Percentiles rank a stretch among this genome's conserved stretches.
phyloP scores from a whole-genome alignment of 495 filamentous ascomycete species.

The Melanomma pulvis-pyrius region DNA sequence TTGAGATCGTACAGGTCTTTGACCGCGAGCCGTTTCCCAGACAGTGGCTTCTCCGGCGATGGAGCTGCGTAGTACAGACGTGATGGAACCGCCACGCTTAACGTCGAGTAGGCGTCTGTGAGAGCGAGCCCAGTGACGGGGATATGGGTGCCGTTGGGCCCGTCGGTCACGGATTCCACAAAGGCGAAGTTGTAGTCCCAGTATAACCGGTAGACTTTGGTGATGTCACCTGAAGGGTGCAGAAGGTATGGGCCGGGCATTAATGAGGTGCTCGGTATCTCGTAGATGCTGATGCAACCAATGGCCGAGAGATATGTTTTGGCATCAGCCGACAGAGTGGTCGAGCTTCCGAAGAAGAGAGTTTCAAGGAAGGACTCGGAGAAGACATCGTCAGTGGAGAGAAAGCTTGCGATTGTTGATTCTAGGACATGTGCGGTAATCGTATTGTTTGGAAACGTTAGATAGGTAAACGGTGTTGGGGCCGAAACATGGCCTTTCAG shows the following conservation, averaged over 20 bases:
- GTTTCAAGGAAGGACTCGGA: no score
- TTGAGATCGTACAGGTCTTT: conserved; percentile 10
- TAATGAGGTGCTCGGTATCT: not conserved
- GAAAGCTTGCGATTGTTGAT: no score
- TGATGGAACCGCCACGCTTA: conserved; percentile 1
- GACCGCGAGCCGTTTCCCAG: not conserved
- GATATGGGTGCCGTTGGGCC: not conserved
- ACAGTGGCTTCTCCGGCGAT: not conserved
- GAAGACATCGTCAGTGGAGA: no score
- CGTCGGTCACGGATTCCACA: not conserved
- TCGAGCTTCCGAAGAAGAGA: not conserved
- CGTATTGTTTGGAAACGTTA: no score
- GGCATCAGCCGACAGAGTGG: not conserved
- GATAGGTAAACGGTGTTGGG: no score
- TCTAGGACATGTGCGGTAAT: no score
- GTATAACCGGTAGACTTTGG: not conserved
- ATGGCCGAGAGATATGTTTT: not conserved
- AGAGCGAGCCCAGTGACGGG: not conserved
- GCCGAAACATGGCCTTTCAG: no score
- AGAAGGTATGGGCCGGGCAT: not conserved
- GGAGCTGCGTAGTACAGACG: conserved; percentile 1
- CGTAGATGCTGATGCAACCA: not conserved
- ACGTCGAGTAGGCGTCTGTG: conserved; percentile 1
- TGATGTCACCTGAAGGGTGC: not conserved
- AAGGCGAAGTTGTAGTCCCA: conserved; percentile 6